Percentiles rank a stretch among this genome's conserved stretches.
Conservation (phyloP, 2,329 filamentous ascomycete genomes). For the Dissoconium aciculare region DNA sequence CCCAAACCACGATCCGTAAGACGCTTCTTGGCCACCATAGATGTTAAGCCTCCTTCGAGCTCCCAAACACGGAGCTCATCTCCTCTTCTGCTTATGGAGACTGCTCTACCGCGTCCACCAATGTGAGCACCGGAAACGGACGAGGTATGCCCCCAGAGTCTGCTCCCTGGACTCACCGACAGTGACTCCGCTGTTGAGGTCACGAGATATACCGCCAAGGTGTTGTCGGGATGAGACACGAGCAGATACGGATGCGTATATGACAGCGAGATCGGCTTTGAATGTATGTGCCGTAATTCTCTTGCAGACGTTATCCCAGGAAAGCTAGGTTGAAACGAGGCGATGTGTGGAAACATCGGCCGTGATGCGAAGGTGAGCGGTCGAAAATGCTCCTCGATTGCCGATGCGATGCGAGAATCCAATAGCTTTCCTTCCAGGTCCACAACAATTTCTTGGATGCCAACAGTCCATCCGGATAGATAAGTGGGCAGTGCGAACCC, state of each 20-base stretch:
- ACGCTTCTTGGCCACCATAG: conserved; percentile 29
- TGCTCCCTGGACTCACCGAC: conserved; percentile 55
- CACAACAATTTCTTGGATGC: conserved; percentile 81
- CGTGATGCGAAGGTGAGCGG: conserved; percentile 22
- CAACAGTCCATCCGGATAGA: conserved; percentile 70
- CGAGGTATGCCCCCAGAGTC: conserved; percentile 84
- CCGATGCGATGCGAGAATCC: conserved; percentile 36
- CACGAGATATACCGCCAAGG: conserved; percentile 66
- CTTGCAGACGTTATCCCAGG: conserved; percentile 8
- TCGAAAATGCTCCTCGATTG: conserved; percentile 35
- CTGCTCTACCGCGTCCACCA: conserved; percentile 69
- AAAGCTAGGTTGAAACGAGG: conserved; percentile 5
- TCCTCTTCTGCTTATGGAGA: conserved; percentile 72
- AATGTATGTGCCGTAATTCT: conserved; percentile 21
- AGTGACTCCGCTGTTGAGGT: conserved; percentile 53
- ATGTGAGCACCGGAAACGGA: conserved; percentile 77
- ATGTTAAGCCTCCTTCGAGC: conserved; percentile 54
- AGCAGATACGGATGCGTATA: conserved; percentile 70
- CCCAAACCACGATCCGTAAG: conserved; percentile 35
- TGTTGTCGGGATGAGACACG: conserved; percentile 74
- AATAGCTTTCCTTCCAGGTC: conserved; percentile 32
- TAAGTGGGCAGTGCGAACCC: conserved; percentile 71
- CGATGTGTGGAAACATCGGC: conserved; percentile 18
- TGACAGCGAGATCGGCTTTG: conserved; percentile 36
- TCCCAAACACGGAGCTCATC: conserved; percentile 66